Base-by-base conservation (phyloP, 2,329 filamentous ascomycete genomes). In the Ustulina deusta region DNA sequence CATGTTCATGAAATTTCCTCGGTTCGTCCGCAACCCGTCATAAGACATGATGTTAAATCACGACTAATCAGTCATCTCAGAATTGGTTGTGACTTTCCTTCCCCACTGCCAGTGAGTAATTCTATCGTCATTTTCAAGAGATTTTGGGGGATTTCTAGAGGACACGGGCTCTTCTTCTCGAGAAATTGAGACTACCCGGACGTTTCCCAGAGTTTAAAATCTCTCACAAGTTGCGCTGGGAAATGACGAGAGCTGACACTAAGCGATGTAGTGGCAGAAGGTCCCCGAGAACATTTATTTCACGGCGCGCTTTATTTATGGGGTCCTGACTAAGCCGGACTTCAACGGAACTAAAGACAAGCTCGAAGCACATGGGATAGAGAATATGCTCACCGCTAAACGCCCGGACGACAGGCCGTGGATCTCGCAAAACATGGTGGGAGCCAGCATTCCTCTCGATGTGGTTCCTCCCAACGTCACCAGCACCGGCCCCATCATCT, bases 241-340 rank as follows among this genome's bases (percentile, higher is more conserved):
- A 42, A 42, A 42, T 20, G 38, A 7, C 36, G 36, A 56, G n/a
- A 17, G 13, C 36, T 56, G 36, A 56, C 54, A 11, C n/a, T 29
- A 15, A 29, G 36, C 10, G 15, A 9, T 42, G 3, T 11, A 56
- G 22, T 74, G 73, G 71, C 66, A 52, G 32, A 72, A 64, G 57
- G 59, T 75, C 11, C 68, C 69, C 9, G 67, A 73, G 48, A 75
- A 74, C 25, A 64, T 73, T 25, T 72, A 66, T n/a, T 48, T 73
- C 2, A 71, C 67, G n/a, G 9, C 63, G 10, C 69, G 64, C 15
- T 69, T 69, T 25, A 64, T 71, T 32, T 70, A 56, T 11, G 51
- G 57, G 20, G 46, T 71, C n/a, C 7, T 71, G 11, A 66, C 15
- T 1, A 65, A 72, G 63, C 65, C 69, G 15, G 56, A 62, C 9